A percentile compares a stretch with the other conserved stretches of the same genome.
Evolutionary conservation across 306 rosid genomes (phyloP).

Genomic region (Echinosophora koreensis): DNA sequence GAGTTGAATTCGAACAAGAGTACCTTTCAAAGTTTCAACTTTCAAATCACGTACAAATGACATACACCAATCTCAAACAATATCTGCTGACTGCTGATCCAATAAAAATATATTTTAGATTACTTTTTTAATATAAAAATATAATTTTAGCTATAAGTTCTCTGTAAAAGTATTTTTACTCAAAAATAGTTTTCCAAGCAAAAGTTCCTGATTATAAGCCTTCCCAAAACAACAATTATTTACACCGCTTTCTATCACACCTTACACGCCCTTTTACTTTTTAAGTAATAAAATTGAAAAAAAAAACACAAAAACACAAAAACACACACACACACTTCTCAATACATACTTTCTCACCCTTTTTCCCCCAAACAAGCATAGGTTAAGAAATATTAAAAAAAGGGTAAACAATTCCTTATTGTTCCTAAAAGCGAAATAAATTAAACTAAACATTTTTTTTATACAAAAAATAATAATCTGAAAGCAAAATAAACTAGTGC

Average conservation of each 20-base stretch:
- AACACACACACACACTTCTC: no score
- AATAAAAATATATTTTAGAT: neutral
- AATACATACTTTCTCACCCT: no score
- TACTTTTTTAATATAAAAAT: neutral
- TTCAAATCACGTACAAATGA: neutral
- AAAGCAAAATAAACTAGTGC: conserved; percentile 32
- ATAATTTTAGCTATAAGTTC: neutral
- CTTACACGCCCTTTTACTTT: no score
- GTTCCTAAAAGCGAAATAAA: neutral
- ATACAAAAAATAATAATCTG: neutral
- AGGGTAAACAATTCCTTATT: neutral
- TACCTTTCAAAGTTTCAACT: neutral
- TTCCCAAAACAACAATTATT: no score
- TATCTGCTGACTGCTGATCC: neutral
- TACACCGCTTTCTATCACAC: no score
- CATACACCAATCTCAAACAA: neutral
- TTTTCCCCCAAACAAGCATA: no score
- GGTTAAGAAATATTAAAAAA: no score
- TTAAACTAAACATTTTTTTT: neutral
- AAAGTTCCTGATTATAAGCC: conserved; percentile 1
- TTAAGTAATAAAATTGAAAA: no score
- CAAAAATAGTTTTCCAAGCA: neutral
- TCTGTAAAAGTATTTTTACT: neutral
- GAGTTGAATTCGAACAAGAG: conserved; percentile 8
- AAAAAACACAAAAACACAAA: no score